Evolutionary conservation across 1,139 yeast species (phyloP).

Genomic region (Zygosaccharomyces sapae): DNA sequence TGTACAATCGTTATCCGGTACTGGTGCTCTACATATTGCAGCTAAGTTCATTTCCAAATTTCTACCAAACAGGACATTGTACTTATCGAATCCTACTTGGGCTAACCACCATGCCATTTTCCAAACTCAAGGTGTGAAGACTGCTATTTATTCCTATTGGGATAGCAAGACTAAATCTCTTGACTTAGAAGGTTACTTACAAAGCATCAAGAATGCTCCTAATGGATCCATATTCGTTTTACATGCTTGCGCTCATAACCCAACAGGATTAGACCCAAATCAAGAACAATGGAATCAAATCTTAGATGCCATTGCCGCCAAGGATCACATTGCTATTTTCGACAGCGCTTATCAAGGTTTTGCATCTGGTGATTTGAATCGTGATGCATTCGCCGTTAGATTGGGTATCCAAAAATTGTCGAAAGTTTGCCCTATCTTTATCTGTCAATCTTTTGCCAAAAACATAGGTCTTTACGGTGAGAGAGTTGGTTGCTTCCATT

Average conservation of each 20-base stretch:
- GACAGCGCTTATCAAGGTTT: constrained; percentile 98
- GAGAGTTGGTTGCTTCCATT: constrained; percentile 89
- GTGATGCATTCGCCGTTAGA: constrained; percentile 85
- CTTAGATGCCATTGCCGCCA: constrained; percentile 54
- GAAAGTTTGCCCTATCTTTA: constrained; percentile 48
- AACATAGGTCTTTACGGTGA: constrained; percentile 98
- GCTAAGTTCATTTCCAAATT: constrained; percentile 61
- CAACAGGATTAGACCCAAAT: constrained; percentile 94
- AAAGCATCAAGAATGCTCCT: constrained; percentile 67
- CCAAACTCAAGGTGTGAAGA: constrained; percentile 57
- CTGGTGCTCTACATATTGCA: constrained; percentile 91
- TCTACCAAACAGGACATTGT: constrained; percentile 49
- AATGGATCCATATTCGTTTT: constrained; percentile 73
- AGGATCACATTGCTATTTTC: constrained; percentile 75
- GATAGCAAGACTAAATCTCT: constrained; percentile 58
- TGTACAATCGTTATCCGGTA: constrained; percentile 87
- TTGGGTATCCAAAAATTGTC: constrained; percentile 57
- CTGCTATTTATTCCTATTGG: constrained; percentile 78
- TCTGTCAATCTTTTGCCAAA: constrained; percentile 95
- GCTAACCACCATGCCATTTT: constrained; percentile 89
- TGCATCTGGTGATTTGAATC: constrained; percentile 80
- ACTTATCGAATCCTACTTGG: constrained; percentile 92
- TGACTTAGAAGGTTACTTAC: constrained; percentile 63
- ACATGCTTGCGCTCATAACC: constrained; percentile 97
- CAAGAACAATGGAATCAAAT: constrained; percentile 79